Base-by-base conservation (phyloP, 2,329 filamentous ascomycete genomes). In the Stachybotrys elegans region DNA sequence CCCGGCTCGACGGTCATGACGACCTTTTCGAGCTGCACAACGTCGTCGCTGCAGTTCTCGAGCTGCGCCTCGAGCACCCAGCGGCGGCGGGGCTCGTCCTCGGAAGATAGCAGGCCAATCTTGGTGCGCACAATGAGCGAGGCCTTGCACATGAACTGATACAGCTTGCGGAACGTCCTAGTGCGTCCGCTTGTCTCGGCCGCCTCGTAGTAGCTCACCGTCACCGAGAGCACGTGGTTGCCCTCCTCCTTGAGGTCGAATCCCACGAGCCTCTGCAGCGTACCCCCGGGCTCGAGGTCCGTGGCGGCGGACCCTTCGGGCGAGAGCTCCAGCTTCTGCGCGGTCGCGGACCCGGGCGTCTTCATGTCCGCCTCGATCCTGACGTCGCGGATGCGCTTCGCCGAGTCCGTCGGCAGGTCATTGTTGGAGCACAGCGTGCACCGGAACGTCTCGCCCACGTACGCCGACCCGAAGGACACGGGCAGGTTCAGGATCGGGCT, bases 371-470 rank as follows among this genome's bases (percentile, higher is more conserved):
- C 93, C 44, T 87, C 80, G 56, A 97, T 88, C 43, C 82, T 79
- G 42, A 96, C 85, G 45, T 86, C 86, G 49, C 81, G 84, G 32
- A 95, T 82, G 43, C 72, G 72, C 51, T 73, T 77, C 44, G 47
- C 23, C 32, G 52, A 50, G 46, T 57, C 51, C 39, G 31, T 48
- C 5, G 51, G 31, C 1, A 60, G 49, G 68, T 97, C 92, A 62
- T 96, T 92, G 71, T 95, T 96, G n/a, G 88, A 91, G 68, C 91
- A 95, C 19, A 97, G 76, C 2, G 92, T 95, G 67, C 93, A 98
- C 51, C 85, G 84, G 67, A 98, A 97, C 0, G 85, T 89, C 70
- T 97, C 91, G 56, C 93, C 93, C 17, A 97, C 92, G 63, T 96
- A 96, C 8, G 92, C 91, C 12, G 88, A 92, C 36, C 91, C 92